Base-by-base conservation (phyloP, 306 rosid genomes). In the Astragalus glycyphyllos region DNA sequence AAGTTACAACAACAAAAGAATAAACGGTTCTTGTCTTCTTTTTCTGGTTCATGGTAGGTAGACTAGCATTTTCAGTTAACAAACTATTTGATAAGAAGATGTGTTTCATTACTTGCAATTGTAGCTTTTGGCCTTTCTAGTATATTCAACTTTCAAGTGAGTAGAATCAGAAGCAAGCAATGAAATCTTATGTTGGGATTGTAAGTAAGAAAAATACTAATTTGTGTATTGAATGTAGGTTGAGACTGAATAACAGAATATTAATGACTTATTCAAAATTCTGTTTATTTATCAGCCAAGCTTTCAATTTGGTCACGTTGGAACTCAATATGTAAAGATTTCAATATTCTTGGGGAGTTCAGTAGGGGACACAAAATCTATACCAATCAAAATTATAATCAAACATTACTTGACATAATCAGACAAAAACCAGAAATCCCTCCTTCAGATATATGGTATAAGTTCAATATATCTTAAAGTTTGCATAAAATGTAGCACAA, bases 141-240 rank as follows among this genome's bases (percentile, higher is more conserved):
- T 37, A 34, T 57, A 72, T 20, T 20, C 23, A 20, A 20, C 23
- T 20, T 57, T 65, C 3, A 0, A 37, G 11, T 53, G 14, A 4
- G 29, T 61, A n/a, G 61, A 26, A 67, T 73, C 9, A 44, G 51
- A 53, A 79, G 72, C 50, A 60, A 73, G 57, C 76, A 68, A 37
- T 13, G 53, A 73, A 60, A 79, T 79, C 79, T 74, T 74, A 53
- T 74, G 54, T 46, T 74, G 73, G 72, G 76, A 68, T 73, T 60
- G 5, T 70, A 70, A 68, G 61, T 35, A 47, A 23, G 62, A 56
- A 29, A 69, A 54, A 26, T 54, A 34, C 23, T 17, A 26, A 60
- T 45, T 61, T 79, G 73, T 37, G 79, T 64, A 20, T 49, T 61
- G n/a, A 49, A 11, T 65, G 34, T 40, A 29, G 26, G 57, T 6